Base-by-base conservation (phyloP, 257 asterid genomes). In the Nicotiana benthamiana region DNA sequence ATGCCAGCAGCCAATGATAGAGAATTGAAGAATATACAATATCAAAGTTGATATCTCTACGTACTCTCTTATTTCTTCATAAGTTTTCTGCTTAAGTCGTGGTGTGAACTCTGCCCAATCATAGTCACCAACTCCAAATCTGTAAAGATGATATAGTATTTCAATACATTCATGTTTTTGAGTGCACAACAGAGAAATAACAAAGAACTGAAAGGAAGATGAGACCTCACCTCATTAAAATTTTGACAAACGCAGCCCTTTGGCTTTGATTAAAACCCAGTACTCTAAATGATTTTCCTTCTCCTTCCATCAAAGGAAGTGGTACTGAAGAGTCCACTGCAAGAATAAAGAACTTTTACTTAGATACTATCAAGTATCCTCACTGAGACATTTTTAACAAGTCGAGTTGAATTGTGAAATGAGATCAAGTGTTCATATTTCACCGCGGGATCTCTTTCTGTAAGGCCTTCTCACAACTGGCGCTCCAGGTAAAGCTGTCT, bases 251-350 rank as follows among this genome's bases (percentile, higher is more conserved):
- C 28, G 86, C 82, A 66, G 97, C 97, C 86, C 99, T 88, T 84
- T 95, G 98, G 82, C 79, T 93, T 83, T 93, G 99, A 86, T 93
- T 95, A 83, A 95, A 95, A 53, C 99, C 99, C 84, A 90, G 79
- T 43, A 95, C 94, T 51, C 98, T 92, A 79, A 95, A 90, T 68
- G 93, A 90, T 87, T 89, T 90, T 65, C 97, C 99, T 91, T 95
- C 97, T 24, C 99, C 98, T 91, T 93, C 99, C 98, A 95, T 92
- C 83, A 94, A 86, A 82, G 99, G 97, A 82, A 89, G 89, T 43
- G 91, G 87, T 70, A 92, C 94, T 53, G 96, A 86, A 70, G 95
- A 34, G 72, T 94, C 98, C 85, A 84, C 88, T 85, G 77, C 52
- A 59, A 74, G 16, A 48, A 36, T 15, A 52, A 74, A 48, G 79